phyloP scores from a whole-genome alignment of 345 rosid species.

The Nephelium lappaceum region DNA sequence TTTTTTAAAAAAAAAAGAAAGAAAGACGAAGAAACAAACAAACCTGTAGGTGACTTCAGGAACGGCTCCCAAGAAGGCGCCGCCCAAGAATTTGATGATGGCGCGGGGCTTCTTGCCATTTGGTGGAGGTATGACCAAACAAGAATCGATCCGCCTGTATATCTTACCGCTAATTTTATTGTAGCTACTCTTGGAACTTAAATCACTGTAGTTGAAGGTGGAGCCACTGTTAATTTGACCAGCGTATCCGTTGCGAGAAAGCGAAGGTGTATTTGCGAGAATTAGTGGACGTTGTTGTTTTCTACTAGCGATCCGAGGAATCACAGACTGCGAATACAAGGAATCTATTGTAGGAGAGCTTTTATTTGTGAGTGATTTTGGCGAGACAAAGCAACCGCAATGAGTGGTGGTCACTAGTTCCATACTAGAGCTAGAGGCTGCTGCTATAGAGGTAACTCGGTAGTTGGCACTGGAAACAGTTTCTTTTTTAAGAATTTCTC shows the following conservation, averaged over 20 bases:
- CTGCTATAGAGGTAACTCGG: no score
- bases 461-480: not conserved
- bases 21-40: not conserved
- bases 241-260: constrained; percentile 35
- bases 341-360: not conserved
- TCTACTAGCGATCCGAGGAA: not conserved
- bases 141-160: constrained; percentile 59
- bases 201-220: constrained; percentile 12
- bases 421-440: not conserved
- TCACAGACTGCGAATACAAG: not conserved
- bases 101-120: constrained; percentile 59
- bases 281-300: not conserved
- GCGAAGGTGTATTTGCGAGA: not conserved
- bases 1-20: not conserved
- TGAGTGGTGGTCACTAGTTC: constrained; percentile 1
- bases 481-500: not conserved
- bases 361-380: not conserved
- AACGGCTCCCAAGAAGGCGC: constrained; percentile 89
- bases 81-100: constrained; percentile 82
- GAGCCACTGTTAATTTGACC: constrained; percentile 25
- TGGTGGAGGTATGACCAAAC: constrained; percentile 65
- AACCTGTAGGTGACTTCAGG: constrained; percentile 93
- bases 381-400: not conserved
- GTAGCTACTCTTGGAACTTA: not conserved
- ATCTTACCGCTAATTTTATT: constrained; percentile 29